A percentile compares a stretch with the other conserved stretches of the same genome.
phyloP scores from a whole-genome alignment of 768 basidiomycete genomes.

The Sistotremastrum suecicum region DNA sequence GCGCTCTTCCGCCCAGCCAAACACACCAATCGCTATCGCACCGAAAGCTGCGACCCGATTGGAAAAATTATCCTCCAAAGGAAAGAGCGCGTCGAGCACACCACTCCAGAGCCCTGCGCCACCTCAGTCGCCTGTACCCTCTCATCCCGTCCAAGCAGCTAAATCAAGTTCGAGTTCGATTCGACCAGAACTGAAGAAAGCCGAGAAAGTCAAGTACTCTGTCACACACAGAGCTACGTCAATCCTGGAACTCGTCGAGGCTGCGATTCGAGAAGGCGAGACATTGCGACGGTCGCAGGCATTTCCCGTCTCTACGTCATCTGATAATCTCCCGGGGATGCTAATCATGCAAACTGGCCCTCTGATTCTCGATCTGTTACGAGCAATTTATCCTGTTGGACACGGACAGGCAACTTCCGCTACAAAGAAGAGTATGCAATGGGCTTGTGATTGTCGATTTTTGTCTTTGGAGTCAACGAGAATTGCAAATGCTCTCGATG shows the following conservation, averaged over 20 bases:
- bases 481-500: conserved; percentile 16
- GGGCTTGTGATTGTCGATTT: conserved; percentile 72
- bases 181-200: conserved; percentile 10
- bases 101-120: conserved; percentile 10
- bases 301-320: conserved; percentile 22
- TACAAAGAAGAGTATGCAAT: conserved; percentile 45
- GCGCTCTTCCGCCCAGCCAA: conserved; percentile 11
- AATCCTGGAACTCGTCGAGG: conserved; percentile 42
- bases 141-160: conserved; percentile 9
- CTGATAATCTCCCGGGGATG: conserved; percentile 29
- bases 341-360: conserved; percentile 48
- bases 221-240: conserved; percentile 45
- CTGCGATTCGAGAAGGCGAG: conserved; percentile 51
- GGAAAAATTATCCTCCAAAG: conserved; percentile 41
- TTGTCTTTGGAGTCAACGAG: conserved; percentile 39
- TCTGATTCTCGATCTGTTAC: conserved; percentile 62
- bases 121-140: conserved; percentile 9
- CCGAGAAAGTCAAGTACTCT: conserved; percentile 39
- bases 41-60: conserved; percentile 45
- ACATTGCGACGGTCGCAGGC: conserved; percentile 45
- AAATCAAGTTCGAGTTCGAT: background rate
- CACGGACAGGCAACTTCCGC: conserved; percentile 21
- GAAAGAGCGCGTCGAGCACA: conserved; percentile 29
- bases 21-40: conserved; percentile 12
- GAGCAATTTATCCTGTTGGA: conserved; percentile 62